Percentiles rank a stretch among this genome's conserved stretches.
These are phyloP conservation scores for Notholithocarpus densiflorus DNA, from an alignment of 306 rosid genomes.

Conservation along the genomic window DNA sequence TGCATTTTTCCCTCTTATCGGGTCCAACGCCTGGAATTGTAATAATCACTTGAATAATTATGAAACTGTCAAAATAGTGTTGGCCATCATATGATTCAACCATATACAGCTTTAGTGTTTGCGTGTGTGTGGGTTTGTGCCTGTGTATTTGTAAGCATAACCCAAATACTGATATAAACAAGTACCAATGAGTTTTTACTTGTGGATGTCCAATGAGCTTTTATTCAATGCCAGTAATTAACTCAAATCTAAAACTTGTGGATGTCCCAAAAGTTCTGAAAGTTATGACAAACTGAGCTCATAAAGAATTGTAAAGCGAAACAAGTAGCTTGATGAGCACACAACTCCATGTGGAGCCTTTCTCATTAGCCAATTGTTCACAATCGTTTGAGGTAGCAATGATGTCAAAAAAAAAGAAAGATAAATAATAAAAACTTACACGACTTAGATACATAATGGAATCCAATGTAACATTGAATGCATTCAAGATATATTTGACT, in stretches of 20 bases:
- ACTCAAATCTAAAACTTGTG: background rate
- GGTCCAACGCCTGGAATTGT: constrained; percentile 69
- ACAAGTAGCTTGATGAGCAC: background rate
- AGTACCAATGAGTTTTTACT: background rate
- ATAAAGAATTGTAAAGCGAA: background rate
- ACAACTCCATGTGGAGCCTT: background rate
- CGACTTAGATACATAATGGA: background rate
- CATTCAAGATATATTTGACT: constrained; percentile 3
- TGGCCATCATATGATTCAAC: constrained; percentile 16
- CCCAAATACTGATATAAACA: constrained; percentile 2
- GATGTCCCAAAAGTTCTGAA: background rate
- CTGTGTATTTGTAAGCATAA: background rate
- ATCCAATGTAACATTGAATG: background rate
- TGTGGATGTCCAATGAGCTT: too few relatives aligned
- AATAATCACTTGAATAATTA: background rate
- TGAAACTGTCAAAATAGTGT: background rate
- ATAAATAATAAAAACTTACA: background rate
- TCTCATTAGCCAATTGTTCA: background rate
- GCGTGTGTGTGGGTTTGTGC: background rate
- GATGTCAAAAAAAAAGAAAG: background rate
- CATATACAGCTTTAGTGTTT: background rate
- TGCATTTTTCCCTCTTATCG: constrained; percentile 76
- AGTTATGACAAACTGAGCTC: background rate
- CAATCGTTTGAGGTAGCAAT: background rate
- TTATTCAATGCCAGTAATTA: background rate